Conservation (phyloP, 805 yeast genomes). For the Ogataea dorogensis region DNA sequence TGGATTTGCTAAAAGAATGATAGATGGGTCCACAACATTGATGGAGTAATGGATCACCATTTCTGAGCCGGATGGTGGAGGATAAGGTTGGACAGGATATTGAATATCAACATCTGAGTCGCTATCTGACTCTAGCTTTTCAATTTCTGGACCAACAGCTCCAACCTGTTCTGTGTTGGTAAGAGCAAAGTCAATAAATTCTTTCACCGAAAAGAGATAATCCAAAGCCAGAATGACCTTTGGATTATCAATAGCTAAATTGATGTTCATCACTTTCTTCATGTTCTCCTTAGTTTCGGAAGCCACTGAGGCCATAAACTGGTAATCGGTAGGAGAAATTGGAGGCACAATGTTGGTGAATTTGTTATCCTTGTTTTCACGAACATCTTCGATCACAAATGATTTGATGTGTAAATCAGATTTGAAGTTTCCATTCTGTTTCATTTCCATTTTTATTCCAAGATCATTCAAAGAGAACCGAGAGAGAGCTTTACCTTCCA, state of each 20-base stretch:
- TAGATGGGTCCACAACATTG: conserved; percentile 72
- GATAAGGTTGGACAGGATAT: background rate
- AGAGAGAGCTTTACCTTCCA: conserved; percentile 48
- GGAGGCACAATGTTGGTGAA: conserved; percentile 82
- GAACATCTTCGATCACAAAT: conserved; percentile 73
- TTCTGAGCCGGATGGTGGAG: conserved; percentile 6
- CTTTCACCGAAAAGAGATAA: conserved; percentile 72
- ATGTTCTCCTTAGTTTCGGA: conserved; percentile 39
- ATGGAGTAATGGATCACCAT: conserved; percentile 30
- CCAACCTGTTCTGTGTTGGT: conserved; percentile 1
- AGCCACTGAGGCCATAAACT: conserved; percentile 57
- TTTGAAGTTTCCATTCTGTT: conserved; percentile 51
- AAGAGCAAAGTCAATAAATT: conserved; percentile 55
- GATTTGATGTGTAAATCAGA: conserved; percentile 67
- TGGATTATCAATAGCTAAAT: conserved; percentile 76
- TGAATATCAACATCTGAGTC: background rate
- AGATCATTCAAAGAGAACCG: conserved; percentile 59
- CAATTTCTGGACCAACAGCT: too few species aligned
- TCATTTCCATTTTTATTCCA: conserved; percentile 49
- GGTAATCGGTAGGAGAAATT: conserved; percentile 58
- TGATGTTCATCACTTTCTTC: conserved; percentile 44
- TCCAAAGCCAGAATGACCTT: conserved; percentile 80
- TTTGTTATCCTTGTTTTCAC: conserved; percentile 59
- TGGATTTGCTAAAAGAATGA: conserved; percentile 80
- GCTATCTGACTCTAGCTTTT: too few species aligned